Evolutionary conservation across 2,329 filamentous ascomycete genomes (phyloP).

Genomic region (Diaporthe capsici): DNA sequence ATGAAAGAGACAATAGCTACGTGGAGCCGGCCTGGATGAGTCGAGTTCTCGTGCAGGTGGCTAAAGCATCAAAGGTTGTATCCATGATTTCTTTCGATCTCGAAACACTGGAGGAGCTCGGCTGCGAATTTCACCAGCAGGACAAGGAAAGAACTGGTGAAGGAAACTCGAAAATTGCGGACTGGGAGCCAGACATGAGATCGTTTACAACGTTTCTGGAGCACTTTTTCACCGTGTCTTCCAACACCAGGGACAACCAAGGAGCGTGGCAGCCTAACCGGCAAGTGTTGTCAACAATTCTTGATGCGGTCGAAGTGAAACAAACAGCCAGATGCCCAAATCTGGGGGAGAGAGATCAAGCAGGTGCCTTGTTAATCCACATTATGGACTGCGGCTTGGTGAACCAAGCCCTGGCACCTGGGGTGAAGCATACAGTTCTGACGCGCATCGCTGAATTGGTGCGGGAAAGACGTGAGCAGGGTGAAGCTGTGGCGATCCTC

Average conservation of each 20-base stretch:
- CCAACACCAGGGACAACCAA: neutral
- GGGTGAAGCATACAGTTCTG: neutral
- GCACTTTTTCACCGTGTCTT: neutral
- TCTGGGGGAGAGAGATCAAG: neutral
- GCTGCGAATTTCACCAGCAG: neutral
- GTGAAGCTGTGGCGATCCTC: neutral
- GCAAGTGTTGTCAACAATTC: neutral
- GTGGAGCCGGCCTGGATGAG: slow-evolving; percentile 2
- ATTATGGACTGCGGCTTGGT: neutral
- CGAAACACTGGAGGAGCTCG: neutral
- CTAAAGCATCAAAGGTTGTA: neutral
- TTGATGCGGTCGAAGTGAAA: neutral
- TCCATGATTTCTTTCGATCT: neutral
- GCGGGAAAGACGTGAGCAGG: neutral
- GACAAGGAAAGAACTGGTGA: neutral
- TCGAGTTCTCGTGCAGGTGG: neutral
- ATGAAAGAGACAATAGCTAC: neutral
- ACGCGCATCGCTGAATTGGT: neutral
- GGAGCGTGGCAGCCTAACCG: neutral
- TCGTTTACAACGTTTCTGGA: neutral
- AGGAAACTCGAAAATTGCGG: too few relatives aligned
- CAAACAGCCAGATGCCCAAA: neutral
- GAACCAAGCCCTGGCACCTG: neutral
- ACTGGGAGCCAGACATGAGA: neutral
- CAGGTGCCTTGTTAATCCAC: neutral